A percentile compares a stretch with the other conserved stretches of the same genome.
Evolutionary conservation across 306 rosid genomes (phyloP).

Genomic region (Dryas octopetala): DNA sequence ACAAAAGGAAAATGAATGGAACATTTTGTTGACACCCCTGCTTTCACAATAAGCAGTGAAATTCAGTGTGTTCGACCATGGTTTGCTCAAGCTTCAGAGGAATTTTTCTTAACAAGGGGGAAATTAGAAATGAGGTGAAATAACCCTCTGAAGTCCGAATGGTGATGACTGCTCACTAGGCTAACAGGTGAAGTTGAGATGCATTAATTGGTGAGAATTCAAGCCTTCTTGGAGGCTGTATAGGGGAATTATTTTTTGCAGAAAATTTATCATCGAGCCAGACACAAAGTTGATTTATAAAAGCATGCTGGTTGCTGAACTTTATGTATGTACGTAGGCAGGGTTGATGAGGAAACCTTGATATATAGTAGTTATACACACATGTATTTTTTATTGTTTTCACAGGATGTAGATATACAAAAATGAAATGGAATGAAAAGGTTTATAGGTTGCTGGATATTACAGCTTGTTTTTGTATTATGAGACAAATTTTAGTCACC

Average conservation of each 20-base stretch:
- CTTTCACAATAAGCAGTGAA: constrained; percentile 17
- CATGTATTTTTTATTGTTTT: not conserved
- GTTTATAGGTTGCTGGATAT: not conserved
- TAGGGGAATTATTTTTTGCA: too few species aligned
- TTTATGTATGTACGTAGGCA: not conserved
- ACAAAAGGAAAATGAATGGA: constrained; percentile 8
- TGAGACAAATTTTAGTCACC: not conserved
- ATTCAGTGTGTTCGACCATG: not conserved
- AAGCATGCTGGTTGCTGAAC: not conserved
- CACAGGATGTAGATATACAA: constrained; percentile 8
- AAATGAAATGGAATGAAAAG: not conserved
- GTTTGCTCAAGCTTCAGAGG: not conserved
- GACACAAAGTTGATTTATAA: not conserved
- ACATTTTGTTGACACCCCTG: constrained; percentile 7
- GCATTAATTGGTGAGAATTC: not conserved
- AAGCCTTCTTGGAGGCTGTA: too few species aligned
- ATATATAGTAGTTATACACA: not conserved
- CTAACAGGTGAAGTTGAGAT: not conserved
- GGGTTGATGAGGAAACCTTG: not conserved
- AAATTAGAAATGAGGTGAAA: not conserved
- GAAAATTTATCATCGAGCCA: not conserved
- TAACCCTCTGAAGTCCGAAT: not conserved
- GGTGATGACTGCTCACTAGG: not conserved
- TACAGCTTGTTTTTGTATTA: too few species aligned
- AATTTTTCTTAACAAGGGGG: not conserved